Conservation (phyloP, 306 rosid species). For the Vachellia collinsii region DNA sequence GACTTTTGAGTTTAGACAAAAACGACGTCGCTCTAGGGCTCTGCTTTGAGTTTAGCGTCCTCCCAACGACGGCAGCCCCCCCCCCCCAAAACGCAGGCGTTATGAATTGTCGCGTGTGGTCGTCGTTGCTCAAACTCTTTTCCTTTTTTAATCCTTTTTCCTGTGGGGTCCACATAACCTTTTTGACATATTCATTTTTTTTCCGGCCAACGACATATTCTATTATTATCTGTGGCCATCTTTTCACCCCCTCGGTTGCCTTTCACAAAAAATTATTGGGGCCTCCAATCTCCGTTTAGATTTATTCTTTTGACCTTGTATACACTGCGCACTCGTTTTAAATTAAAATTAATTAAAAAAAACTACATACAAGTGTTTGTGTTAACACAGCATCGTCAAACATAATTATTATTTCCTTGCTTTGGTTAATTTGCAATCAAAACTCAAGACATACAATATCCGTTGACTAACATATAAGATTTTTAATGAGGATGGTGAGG, state of each 20-base stretch:
- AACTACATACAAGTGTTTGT: background rate
- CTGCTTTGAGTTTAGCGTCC: background rate
- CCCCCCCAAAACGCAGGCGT: background rate
- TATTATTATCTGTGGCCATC: background rate
- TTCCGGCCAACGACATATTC: too few relatives aligned
- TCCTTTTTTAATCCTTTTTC: too few relatives aligned
- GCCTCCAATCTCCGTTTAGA: background rate
- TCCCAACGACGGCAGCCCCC: background rate
- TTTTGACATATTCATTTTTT: background rate
- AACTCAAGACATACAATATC: background rate
- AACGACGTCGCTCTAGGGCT: background rate
- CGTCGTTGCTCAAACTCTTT: background rate
- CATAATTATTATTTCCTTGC: background rate
- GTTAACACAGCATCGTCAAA: background rate
- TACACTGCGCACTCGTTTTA: background rate
- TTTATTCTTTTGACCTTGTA: too few relatives aligned
- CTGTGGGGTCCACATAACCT: background rate
- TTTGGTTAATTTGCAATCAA: background rate
- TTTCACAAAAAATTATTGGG: background rate
- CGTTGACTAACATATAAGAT: background rate
- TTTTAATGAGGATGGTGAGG: background rate
- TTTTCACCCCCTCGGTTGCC: background rate
- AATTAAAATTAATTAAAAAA: background rate
- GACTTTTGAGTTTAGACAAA: background rate
- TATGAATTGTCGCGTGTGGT: background rate